Percentiles rank a stretch among this genome's conserved stretches.
These are phyloP conservation scores for Passalora sequoiae DNA, from an alignment of 2,329 filamentous ascomycete genomes.

Conservation along the genomic window DNA sequence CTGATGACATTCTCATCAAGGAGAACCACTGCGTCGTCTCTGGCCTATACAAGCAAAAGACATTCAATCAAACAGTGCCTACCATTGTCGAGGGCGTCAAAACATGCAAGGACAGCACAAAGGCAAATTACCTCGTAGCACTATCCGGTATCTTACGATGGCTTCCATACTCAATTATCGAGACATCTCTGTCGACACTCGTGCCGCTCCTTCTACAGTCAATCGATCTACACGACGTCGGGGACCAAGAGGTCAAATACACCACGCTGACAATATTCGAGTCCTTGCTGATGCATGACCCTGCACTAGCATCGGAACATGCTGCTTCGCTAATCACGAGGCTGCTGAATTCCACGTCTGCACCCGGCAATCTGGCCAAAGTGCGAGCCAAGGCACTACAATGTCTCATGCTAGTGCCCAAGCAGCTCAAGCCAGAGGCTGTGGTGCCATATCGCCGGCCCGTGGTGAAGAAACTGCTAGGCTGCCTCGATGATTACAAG, in stretches of 20 bases:
- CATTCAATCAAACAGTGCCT: conserved; percentile 57
- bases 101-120: conserved; percentile 41
- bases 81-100: conserved; percentile 52
- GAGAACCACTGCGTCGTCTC: conserved; percentile 59
- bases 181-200: conserved; percentile 54
- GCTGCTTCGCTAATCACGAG: conserved; percentile 53
- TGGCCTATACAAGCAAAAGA: conserved; percentile 58
- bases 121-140: conserved; percentile 59
- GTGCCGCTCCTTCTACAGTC: conserved; percentile 59
- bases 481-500: conserved; percentile 58
- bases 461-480: conserved; percentile 52
- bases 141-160: conserved; percentile 57
- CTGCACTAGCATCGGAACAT: conserved; percentile 51
- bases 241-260: conserved; percentile 51
- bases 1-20: conserved; percentile 57
- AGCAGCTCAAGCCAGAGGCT: conserved; percentile 45
- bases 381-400: conserved; percentile 46
- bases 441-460: conserved; percentile 54
- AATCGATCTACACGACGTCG: conserved; percentile 45
- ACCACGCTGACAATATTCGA: conserved; percentile 57
- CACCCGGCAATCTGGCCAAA: conserved; percentile 32
- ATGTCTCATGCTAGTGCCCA: conserved; percentile 46
- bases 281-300: conserved; percentile 54
- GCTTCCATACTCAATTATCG: conserved; percentile 55
- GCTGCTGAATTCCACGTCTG: conserved; percentile 44